Base-by-base conservation (phyloP, 1,139 yeast species). In the Zygosaccharomyces pseudobailii region DNA sequence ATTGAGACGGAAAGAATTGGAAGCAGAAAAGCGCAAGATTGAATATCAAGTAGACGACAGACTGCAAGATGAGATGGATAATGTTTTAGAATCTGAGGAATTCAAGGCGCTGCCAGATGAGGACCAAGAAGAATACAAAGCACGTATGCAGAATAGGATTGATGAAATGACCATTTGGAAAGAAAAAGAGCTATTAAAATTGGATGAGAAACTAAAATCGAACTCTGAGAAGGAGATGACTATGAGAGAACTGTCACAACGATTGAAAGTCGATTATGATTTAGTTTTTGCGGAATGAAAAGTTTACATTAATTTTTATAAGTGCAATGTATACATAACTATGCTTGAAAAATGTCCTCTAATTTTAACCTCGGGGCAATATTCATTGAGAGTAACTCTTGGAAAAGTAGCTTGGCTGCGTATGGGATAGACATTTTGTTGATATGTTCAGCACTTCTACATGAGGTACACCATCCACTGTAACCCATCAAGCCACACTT, bases 401-500 rank as follows among this genome's bases (percentile, higher is more conserved):
- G 97, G 87, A 92, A 92, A 56, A 92, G 73, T 60, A 92, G 75
- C 68, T 92, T 92, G 42, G 97, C 97, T 22, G 98, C 99, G 63
- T 94, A 92, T 4, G 99, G 99, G 63, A 92, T 90, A 3, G 96
- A 90, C 96, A 92, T 90, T 65, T 84, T 87, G 55, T 88, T 84
- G 41, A 92, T 85, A 51, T 81, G 71, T 64, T 90, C 97, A 22
- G 92, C 80, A 54, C 89, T 83, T 70, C 86, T 87, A 75, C 99
- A 92, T 10, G 94, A 79, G 17, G 96, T 86, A 72, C 99, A 92
- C 97, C 97, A 94, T 42, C 90, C 90, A 65, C 88, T 84, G 69
- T 92, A 88, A 31, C 98, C 97, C 96, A 92, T 88, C 56, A 94
- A 77, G n/a, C 98, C 98, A 76, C 99, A 92, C 45, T 79, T 74